These are phyloP conservation scores for Arachnomyces sp. DNA, from an alignment of 2,329 filamentous ascomycete species.

Conservation along the genomic window DNA sequence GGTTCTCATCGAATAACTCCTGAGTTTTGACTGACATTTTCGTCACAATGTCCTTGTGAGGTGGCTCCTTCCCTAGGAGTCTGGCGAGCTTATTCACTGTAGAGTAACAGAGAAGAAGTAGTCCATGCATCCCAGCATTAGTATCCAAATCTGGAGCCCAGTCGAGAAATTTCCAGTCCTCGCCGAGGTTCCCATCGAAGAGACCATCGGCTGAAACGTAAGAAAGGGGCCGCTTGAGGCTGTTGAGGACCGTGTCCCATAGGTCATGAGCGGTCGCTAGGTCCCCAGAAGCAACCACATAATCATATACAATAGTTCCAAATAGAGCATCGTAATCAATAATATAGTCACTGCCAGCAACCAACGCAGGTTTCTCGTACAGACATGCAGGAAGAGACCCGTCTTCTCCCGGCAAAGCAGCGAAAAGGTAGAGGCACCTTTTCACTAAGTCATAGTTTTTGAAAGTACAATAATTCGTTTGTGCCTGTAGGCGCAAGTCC, in stretches of 20 bases:
- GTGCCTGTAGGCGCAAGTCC: slow-evolving; percentile 29
- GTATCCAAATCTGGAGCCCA: slow-evolving; percentile 23
- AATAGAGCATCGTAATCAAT: slow-evolving; percentile 33
- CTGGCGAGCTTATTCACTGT: slow-evolving; percentile 20
- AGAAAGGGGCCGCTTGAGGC: slow-evolving; percentile 19
- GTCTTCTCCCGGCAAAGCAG: slow-evolving; percentile 25
- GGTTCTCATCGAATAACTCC: slow-evolving; percentile 13
- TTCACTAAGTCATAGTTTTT: slow-evolving; percentile 28
- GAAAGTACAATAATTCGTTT: slow-evolving; percentile 32
- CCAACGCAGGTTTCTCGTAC: slow-evolving; percentile 26
- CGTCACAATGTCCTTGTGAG: slow-evolving; percentile 14
- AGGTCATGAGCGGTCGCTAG: slow-evolving; percentile 19
- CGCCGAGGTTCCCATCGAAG: slow-evolving; percentile 13
- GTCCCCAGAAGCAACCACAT: slow-evolving; percentile 25
- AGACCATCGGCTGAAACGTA: slow-evolving; percentile 16
- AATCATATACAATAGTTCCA: slow-evolving; percentile 25
- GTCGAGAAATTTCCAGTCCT: slow-evolving; percentile 27
- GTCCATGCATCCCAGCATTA: slow-evolving; percentile 23
- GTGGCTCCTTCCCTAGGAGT: slow-evolving; percentile 16
- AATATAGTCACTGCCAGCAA: slow-evolving; percentile 27
- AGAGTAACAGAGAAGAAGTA: slow-evolving; percentile 24
- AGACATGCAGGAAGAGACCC: slow-evolving; percentile 28
- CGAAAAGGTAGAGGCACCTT: slow-evolving; percentile 30
- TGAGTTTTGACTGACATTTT: slow-evolving; percentile 16
- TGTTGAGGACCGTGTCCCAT: slow-evolving; percentile 25